Evolutionary conservation across 306 rosid species (phyloP).

Genomic region (Potentilla sterilis): DNA sequence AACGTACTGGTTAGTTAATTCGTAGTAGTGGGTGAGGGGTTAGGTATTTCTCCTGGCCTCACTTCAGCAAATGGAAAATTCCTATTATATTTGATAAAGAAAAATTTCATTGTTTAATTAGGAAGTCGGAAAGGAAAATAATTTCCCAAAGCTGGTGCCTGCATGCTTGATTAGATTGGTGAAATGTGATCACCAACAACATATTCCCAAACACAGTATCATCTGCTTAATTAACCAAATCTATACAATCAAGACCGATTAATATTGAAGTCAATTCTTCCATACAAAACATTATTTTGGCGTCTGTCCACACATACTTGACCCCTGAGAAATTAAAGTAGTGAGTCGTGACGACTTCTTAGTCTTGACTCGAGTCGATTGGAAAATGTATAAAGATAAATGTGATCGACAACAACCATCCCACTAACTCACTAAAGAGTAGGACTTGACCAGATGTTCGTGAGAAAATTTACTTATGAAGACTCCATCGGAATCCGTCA

Average conservation of each 20-base stretch:
- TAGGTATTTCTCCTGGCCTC: not conserved
- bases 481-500: too few species aligned
- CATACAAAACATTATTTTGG: not conserved
- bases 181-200: conserved; percentile 4
- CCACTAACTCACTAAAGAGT: too few species aligned
- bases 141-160: not conserved
- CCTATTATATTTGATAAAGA: too few species aligned
- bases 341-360: not conserved
- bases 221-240: not conserved
- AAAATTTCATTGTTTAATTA: not conserved
- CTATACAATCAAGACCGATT: not conserved
- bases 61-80: not conserved
- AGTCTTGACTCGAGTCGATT: not conserved
- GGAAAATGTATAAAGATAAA: not conserved
- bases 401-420: too few species aligned
- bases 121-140: not conserved
- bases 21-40: not conserved
- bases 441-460: too few species aligned
- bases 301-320: not conserved
- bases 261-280: not conserved
- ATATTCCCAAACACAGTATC: not conserved
- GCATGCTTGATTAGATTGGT: not conserved
- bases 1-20: not conserved
- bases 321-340: not conserved
- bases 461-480: too few species aligned